phyloP scores from a whole-genome alignment of 768 basidiomycete genomes.

The Boletus sp. region DNA sequence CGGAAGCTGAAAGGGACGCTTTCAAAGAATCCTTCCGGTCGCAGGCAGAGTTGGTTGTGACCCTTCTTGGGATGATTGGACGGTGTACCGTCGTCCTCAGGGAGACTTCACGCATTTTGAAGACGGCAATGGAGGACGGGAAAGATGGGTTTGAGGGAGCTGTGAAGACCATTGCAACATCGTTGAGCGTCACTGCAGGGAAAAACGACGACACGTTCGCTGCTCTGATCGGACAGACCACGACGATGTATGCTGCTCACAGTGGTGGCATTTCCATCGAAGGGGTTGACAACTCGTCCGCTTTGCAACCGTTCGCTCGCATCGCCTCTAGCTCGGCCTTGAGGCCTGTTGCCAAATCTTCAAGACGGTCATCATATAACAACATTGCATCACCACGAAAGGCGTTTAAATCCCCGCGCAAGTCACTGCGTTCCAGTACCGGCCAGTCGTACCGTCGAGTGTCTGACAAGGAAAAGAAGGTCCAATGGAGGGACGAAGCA shows the following conservation, averaged over 20 bases:
- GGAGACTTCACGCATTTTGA: slow-evolving; percentile 49
- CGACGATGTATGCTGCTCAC: slow-evolving; percentile 51
- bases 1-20: slow-evolving; percentile 62
- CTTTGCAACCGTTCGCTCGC: slow-evolving; percentile 41
- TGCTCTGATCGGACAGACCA: slow-evolving; percentile 63
- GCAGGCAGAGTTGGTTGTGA: slow-evolving; percentile 65
- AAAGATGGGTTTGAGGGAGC: slow-evolving; percentile 37
- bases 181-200: slow-evolving; percentile 53
- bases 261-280: slow-evolving; percentile 38
- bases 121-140: slow-evolving; percentile 35
- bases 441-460: slow-evolving; percentile 59
- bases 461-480: slow-evolving; percentile 69
- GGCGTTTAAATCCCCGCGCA: slow-evolving; percentile 59
- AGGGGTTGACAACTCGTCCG: slow-evolving; percentile 49
- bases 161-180: slow-evolving; percentile 47
- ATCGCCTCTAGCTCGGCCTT: slow-evolving; percentile 48
- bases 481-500: slow-evolving; percentile 85
- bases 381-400: slow-evolving; percentile 46
- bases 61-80: slow-evolving; percentile 77
- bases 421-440: slow-evolving; percentile 65
- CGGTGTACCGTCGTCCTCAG: slow-evolving; percentile 71
- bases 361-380: slow-evolving; percentile 44
- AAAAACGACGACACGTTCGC: slow-evolving; percentile 71
- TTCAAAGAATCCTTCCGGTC: slow-evolving; percentile 58
- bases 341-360: slow-evolving; percentile 38